Percentiles rank a stretch among this genome's conserved stretches.
Conservation (phyloP, 1,284 basidiomycete species). For the Pseudozyma hubeiensis region DNA sequence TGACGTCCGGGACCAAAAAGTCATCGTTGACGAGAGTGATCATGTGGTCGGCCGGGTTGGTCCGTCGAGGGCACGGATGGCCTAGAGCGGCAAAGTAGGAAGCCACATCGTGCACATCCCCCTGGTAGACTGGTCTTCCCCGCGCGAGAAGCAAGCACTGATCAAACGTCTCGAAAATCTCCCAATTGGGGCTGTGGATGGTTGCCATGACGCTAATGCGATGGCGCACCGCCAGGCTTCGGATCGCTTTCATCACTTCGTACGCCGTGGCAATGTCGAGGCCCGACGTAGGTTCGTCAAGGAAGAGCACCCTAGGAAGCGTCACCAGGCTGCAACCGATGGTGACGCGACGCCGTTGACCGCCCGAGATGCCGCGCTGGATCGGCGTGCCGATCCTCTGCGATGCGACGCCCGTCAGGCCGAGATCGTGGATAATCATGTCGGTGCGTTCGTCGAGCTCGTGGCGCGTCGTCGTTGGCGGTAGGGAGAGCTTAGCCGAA, state of each 20-base stretch:
- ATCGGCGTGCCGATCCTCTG: constrained; percentile 70
- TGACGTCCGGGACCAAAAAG: too few relatives aligned
- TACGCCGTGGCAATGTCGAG: constrained; percentile 58
- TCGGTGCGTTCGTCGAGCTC: constrained; percentile 25
- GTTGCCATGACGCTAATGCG: constrained; percentile 67
- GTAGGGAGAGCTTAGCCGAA: constrained; percentile 63
- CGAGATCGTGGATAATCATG: constrained; percentile 63
- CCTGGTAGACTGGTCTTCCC: constrained; percentile 61
- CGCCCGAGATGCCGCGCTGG: constrained; percentile 70
- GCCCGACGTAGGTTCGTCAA: constrained; percentile 70
- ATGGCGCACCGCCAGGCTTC: constrained; percentile 49
- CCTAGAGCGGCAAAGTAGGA: constrained; percentile 58
- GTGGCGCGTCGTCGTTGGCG: constrained; percentile 1
- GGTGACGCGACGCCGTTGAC: constrained; percentile 69
- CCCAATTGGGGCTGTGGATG: constrained; percentile 69
- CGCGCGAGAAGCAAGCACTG: constrained; percentile 61
- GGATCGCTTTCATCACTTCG: constrained; percentile 66
- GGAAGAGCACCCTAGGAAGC: constrained; percentile 68
- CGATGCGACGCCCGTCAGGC: constrained; percentile 56
- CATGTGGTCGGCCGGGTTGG: constrained; percentile 66
- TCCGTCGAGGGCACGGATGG: constrained; percentile 38
- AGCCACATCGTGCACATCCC: constrained; percentile 32
- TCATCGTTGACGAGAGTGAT: constrained; percentile 66
- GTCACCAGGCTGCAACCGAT: constrained; percentile 69
- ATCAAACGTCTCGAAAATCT: constrained; percentile 65